Evolutionary conservation across 2,329 filamentous ascomycete species (phyloP).

Genomic region (Ilyonectria destructans): DNA sequence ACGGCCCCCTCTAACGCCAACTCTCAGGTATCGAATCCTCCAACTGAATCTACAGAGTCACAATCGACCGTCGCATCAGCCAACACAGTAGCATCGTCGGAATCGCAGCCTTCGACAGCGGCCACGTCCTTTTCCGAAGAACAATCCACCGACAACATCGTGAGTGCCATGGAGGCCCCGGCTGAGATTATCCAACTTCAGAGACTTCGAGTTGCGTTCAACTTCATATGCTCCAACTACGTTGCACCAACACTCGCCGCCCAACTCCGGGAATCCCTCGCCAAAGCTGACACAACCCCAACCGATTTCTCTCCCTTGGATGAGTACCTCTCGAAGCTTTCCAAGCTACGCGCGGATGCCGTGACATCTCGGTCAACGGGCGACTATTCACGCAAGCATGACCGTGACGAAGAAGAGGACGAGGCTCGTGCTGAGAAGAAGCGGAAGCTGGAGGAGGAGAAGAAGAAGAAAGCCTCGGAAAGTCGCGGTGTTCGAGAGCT

Average conservation of each 20-base stretch:
- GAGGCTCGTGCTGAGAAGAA: slow-evolving; percentile 83
- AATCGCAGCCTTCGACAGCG: slow-evolving; percentile 62
- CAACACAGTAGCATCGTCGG: slow-evolving; percentile 53
- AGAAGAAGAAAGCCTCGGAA: slow-evolving; percentile 83
- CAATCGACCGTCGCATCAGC: slow-evolving; percentile 59
- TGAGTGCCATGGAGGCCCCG: slow-evolving; percentile 63
- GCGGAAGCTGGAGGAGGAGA: slow-evolving; percentile 89
- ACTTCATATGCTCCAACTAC: slow-evolving; percentile 77
- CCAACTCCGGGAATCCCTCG: slow-evolving; percentile 60
- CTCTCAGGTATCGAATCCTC: slow-evolving; percentile 41
- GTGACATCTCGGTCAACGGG: slow-evolving; percentile 76
- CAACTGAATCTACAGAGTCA: slow-evolving; percentile 56
- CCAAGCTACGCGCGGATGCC: slow-evolving; percentile 80
- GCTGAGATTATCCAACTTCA: slow-evolving; percentile 72
- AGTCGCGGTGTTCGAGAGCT: slow-evolving; percentile 85
- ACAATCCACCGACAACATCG: slow-evolving; percentile 52
- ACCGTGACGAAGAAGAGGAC: slow-evolving; percentile 77
- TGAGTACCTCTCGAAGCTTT: slow-evolving; percentile 77
- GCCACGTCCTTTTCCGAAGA: slow-evolving; percentile 62
- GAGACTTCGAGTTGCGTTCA: slow-evolving; percentile 74
- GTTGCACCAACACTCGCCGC: slow-evolving; percentile 63
- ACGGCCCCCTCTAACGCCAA: slow-evolving; percentile 33
- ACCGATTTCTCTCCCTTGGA: slow-evolving; percentile 82
- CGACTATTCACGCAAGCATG: slow-evolving; percentile 81
- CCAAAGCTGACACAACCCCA: slow-evolving; percentile 51